Conservation (phyloP, 2,329 filamentous ascomycete species). For the Xylaria polymorpha region DNA sequence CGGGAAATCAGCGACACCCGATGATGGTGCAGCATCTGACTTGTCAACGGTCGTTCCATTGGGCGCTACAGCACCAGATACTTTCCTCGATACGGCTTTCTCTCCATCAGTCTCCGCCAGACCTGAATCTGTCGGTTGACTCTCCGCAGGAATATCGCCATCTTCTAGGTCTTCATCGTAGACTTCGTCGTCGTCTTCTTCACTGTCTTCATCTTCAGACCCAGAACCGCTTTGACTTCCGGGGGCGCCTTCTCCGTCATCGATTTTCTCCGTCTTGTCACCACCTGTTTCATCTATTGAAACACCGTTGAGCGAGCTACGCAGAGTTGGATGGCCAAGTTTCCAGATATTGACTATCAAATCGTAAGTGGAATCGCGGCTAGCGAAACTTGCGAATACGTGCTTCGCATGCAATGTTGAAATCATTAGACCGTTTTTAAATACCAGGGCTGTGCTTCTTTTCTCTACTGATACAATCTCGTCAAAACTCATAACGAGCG, state of each 20-base stretch:
- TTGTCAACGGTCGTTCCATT: conserved; percentile 62
- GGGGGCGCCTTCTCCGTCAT: conserved; percentile 58
- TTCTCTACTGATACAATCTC: conserved; percentile 98
- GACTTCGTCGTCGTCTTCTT: conserved; percentile 78
- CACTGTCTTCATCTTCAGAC: conserved; percentile 70
- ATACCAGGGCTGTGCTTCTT: conserved; percentile 92
- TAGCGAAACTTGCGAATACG: conserved; percentile 94
- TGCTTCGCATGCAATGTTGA: conserved; percentile 95
- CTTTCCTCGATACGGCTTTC: conserved; percentile 75
- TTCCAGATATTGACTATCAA: conserved; percentile 99
- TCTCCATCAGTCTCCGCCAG: conserved; percentile 67
- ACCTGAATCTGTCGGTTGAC: conserved; percentile 55
- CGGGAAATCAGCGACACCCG: conserved; percentile 75
- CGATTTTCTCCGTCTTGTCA: conserved; percentile 90
- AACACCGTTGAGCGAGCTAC: conserved; percentile 91
- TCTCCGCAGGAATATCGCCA: conserved; percentile 62
- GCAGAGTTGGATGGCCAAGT: conserved; percentile 89
- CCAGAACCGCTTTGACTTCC: conserved; percentile 67
- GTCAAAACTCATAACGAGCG: conserved; percentile 96
- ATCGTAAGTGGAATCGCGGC: conserved; percentile 95
- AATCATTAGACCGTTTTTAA: conserved; percentile 97
- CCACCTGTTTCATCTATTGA: conserved; percentile 82
- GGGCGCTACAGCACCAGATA: conserved; percentile 67
- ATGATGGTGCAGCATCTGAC: conserved; percentile 59
- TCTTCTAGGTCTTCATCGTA: conserved; percentile 85